Conservation (phyloP, 495 filamentous ascomycete species). For the Trypethelium eluteriae region DNA sequence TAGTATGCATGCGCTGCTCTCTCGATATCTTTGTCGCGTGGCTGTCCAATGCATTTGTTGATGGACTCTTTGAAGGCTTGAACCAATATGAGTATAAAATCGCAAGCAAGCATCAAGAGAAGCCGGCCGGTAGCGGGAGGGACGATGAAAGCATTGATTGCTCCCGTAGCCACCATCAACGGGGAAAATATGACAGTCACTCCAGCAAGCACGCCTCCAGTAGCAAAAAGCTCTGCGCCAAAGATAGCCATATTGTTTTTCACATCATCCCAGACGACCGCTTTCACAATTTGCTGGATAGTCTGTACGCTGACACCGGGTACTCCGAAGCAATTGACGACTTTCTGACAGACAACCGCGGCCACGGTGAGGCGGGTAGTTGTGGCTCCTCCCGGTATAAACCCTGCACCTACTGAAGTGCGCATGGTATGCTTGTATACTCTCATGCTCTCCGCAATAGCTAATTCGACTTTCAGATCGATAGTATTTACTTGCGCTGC, state of each 20-base stretch:
- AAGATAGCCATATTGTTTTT: constrained; percentile 13
- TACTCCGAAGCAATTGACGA: constrained; percentile 23
- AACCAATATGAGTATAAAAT: constrained; percentile 20
- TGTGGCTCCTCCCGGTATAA: constrained; percentile 16
- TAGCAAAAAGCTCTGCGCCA: constrained; percentile 14
- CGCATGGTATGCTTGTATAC: constrained; percentile 24
- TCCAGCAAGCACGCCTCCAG: constrained; percentile 5
- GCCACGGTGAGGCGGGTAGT: constrained; percentile 16
- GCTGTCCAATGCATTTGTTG: constrained; percentile 24
- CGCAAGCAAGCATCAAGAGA: constrained; percentile 23
- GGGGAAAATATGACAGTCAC: constrained; percentile 10
- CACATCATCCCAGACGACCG: constrained; percentile 17
- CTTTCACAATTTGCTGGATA: constrained; percentile 15
- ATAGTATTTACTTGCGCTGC: constrained; percentile 24
- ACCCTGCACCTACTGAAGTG: constrained; percentile 13
- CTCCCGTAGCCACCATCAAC: constrained; percentile 15
- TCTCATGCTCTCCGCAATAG: constrained; percentile 23
- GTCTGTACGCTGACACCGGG: constrained; percentile 15
- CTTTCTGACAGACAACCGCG: constrained; percentile 10
- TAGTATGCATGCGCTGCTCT: constrained; percentile 25
- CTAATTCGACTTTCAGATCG: constrained; percentile 29
- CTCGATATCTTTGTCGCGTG: constrained; percentile 24
- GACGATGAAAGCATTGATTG: constrained; percentile 19
- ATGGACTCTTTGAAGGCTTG: constrained; percentile 26
- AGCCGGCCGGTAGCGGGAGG: constrained; percentile 19